A percentile compares a stretch with the other conserved stretches of the same genome.
These are phyloP conservation scores for Cymodocea nodosa DNA, from an alignment of 116 monocot genomes.

Conservation along the genomic window DNA sequence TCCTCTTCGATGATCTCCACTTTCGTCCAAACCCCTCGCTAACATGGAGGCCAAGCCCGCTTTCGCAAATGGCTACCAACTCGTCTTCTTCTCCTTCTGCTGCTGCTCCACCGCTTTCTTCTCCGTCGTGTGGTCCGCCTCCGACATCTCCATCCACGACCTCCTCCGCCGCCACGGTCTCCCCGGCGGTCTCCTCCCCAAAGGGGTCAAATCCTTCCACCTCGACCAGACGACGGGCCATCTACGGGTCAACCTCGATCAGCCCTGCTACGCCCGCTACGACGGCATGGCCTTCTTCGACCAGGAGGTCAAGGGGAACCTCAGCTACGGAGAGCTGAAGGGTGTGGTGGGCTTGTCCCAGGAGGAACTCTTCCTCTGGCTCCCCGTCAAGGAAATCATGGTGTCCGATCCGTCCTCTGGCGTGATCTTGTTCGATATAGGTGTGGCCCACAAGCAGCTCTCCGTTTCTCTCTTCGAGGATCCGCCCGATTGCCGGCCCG, in stretches of 20 bases:
- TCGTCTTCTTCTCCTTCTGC: too few species aligned
- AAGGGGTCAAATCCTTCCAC: constrained; percentile 34
- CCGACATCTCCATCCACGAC: constrained; percentile 34
- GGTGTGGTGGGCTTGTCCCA: constrained; percentile 65
- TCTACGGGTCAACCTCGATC: constrained; percentile 42
- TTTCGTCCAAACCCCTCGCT: too few species aligned
- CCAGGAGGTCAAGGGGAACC: constrained; percentile 47
- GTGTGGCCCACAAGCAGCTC: constrained; percentile 51
- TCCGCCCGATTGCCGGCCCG: constrained; percentile 46
- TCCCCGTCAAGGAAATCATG: constrained; percentile 60
- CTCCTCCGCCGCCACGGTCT: constrained; percentile 69
- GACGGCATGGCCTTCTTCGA: constrained; percentile 63
- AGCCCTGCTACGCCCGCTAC: constrained; percentile 60
- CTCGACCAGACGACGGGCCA: constrained; percentile 38
- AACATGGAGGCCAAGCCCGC: too few species aligned
- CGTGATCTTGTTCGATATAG: constrained; percentile 55
- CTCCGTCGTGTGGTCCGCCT: background rate
- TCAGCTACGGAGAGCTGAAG: constrained; percentile 64
- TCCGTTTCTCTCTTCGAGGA: constrained; percentile 52
- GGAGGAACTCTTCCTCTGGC: constrained; percentile 94
- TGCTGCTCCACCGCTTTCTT: too few species aligned
- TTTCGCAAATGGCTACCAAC: too few species aligned
- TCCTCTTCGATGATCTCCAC: too few species aligned
- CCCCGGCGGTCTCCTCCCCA: constrained; percentile 69
- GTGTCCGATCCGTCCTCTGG: constrained; percentile 41